Evolutionary conservation across 1,139 yeast species (phyloP).

Genomic region (Candida dubliniensis): DNA sequence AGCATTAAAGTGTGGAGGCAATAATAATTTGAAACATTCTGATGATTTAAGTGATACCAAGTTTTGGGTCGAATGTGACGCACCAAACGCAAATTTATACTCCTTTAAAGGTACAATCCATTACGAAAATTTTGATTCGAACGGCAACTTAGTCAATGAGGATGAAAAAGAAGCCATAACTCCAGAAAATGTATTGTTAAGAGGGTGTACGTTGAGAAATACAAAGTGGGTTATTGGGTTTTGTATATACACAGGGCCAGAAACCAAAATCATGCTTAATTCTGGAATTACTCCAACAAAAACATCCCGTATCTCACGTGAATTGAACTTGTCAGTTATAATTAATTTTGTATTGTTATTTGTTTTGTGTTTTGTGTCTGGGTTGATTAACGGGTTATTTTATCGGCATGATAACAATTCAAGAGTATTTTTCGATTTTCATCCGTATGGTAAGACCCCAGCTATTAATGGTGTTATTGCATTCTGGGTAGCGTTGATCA

Average conservation of each 20-base stretch:
- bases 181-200: constrained; percentile 74
- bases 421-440: constrained; percentile 66
- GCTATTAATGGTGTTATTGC: constrained; percentile 80
- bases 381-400: constrained; percentile 76
- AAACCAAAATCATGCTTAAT: constrained; percentile 89
- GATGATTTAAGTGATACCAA: constrained; percentile 71
- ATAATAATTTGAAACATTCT: constrained; percentile 55
- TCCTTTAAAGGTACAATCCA: constrained; percentile 83
- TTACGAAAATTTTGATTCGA: constrained; percentile 50
- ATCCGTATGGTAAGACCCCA: constrained; percentile 49
- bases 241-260: constrained; percentile 86
- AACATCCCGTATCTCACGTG: constrained; percentile 76
- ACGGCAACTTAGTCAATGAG: constrained; percentile 35
- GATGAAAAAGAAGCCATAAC: constrained; percentile 72
- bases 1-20: constrained; percentile 69
- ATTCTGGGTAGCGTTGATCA: constrained; percentile 85
- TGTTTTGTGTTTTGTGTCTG: constrained; percentile 78
- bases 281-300: constrained; percentile 93
- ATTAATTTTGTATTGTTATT: constrained; percentile 77
- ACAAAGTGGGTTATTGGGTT: constrained; percentile 93
- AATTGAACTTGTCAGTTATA: constrained; percentile 77
- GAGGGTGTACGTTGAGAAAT: constrained; percentile 92
- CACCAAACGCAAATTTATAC: constrained; percentile 83
- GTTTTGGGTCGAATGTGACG: constrained; percentile 88
- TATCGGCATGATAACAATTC: constrained; percentile 57